phyloP scores from a whole-genome alignment of 2,329 filamentous ascomycete genomes.

The Huntiella abstrusa region DNA sequence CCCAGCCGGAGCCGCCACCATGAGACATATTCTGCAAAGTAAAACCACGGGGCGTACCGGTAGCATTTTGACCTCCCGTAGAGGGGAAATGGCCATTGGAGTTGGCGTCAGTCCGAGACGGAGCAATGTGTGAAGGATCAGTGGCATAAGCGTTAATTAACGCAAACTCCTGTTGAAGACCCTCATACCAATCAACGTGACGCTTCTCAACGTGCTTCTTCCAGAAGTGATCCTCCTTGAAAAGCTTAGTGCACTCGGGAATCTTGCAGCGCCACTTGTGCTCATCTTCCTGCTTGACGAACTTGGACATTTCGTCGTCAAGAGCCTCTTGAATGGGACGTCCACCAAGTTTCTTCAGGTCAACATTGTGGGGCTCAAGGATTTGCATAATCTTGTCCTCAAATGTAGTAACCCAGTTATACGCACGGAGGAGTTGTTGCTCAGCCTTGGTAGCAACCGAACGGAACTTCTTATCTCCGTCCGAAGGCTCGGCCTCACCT shows the following conservation, averaged over 20 bases:
- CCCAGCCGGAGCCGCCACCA: slow-evolving; percentile 33
- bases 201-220: slow-evolving; percentile 95
- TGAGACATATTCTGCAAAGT: slow-evolving; percentile 53
- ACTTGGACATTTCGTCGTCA: slow-evolving; percentile 69
- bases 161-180: slow-evolving; percentile 65
- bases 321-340: slow-evolving; percentile 71
- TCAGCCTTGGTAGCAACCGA: slow-evolving; percentile 58
- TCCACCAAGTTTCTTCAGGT: slow-evolving; percentile 79
- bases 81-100: slow-evolving; percentile 91
- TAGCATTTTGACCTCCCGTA: slow-evolving; percentile 51
- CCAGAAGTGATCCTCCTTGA: slow-evolving; percentile 96
- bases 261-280: slow-evolving; percentile 94
- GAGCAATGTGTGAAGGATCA: slow-evolving; percentile 85
- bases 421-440: slow-evolving; percentile 82
- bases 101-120: slow-evolving; percentile 81
- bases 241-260: slow-evolving; percentile 86
- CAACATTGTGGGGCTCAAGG: slow-evolving; percentile 71
- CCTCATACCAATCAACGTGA: slow-evolving; percentile 71
- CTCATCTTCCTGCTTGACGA: slow-evolving; percentile 93
- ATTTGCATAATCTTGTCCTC: slow-evolving; percentile 93
- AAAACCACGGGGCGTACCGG: slow-evolving; percentile 82
- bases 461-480: slow-evolving; percentile 53
- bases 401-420: slow-evolving; percentile 98
- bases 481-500: slow-evolving; percentile 27
- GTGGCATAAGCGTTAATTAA: slow-evolving; percentile 89